Conservation (phyloP, 345 rosid genomes). For the Brassica juncea region DNA sequence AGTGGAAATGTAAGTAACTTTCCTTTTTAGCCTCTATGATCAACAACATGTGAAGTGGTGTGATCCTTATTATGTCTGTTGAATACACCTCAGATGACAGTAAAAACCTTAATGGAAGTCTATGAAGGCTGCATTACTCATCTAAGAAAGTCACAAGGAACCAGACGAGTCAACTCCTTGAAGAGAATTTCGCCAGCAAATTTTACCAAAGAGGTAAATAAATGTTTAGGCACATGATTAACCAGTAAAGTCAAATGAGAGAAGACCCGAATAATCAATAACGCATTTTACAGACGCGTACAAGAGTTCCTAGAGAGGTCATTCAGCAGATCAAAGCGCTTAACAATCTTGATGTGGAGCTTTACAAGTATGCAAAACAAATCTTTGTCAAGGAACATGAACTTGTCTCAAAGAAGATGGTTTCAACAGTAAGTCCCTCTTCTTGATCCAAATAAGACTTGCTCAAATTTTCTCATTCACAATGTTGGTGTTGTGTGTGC, state of each 20-base stretch:
- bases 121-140: slow-evolving; percentile 71
- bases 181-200: slow-evolving; percentile 83
- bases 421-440: slow-evolving; percentile 28
- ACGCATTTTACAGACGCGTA: slow-evolving; percentile 64
- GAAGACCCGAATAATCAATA: slow-evolving; percentile 13
- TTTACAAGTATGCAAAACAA: slow-evolving; percentile 71
- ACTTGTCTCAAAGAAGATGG: slow-evolving; percentile 32
- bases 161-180: slow-evolving; percentile 65
- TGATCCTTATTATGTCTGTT: slow-evolving; percentile 5
- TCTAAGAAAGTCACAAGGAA: slow-evolving; percentile 62
- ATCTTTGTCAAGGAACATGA: slow-evolving; percentile 67
- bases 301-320: slow-evolving; percentile 51
- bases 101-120: slow-evolving; percentile 59
- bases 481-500: slow-evolving; percentile 16
- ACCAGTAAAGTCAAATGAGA: background rate
- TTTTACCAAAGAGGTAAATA: slow-evolving; percentile 75
- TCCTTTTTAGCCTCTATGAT: background rate
- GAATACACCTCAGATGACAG: slow-evolving; percentile 60
- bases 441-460: background rate
- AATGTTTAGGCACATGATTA: background rate
- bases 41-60: background rate
- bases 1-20: slow-evolving; percentile 56
- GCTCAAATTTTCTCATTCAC: background rate
- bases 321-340: slow-evolving; percentile 64
- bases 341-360: slow-evolving; percentile 82